Evolutionary conservation across 441 rosid genomes (phyloP).

Genomic region (Gossypium trilobum): DNA sequence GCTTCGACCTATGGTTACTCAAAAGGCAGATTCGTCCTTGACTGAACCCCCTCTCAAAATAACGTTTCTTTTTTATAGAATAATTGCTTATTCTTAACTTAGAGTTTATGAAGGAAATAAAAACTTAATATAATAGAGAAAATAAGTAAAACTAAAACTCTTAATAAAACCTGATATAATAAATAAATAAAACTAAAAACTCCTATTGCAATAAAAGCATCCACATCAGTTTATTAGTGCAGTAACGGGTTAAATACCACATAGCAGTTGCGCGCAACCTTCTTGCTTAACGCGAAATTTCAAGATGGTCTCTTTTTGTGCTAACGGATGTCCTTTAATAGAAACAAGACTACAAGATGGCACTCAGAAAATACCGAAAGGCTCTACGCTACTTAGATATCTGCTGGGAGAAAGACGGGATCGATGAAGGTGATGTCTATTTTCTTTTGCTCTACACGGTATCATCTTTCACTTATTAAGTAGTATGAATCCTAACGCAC

Average conservation of each 20-base stretch:
- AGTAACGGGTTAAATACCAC: not conserved
- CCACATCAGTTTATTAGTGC: not conserved
- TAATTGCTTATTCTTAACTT: too few species aligned
- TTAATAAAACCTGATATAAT: too few species aligned
- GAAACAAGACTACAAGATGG: slow-evolving; percentile 93
- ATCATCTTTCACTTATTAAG: not conserved
- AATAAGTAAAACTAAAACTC: too few species aligned
- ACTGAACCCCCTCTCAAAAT: too few species aligned
- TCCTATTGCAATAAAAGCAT: too few species aligned
- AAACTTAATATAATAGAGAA: too few species aligned
- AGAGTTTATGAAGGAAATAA: too few species aligned
- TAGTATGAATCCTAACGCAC: not conserved
- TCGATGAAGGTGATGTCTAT: slow-evolving; percentile 59
- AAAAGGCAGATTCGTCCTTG: too few species aligned
- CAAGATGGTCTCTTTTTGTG: not conserved
- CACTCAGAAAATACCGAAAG: slow-evolving; percentile 80
- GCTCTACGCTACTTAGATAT: slow-evolving; percentile 79
- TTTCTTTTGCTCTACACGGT: not conserved
- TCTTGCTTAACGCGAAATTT: not conserved
- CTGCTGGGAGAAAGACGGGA: slow-evolving; percentile 97
- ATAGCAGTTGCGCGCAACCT: not conserved
- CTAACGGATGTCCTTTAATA: slow-evolving; percentile 14
- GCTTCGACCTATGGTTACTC: too few species aligned
- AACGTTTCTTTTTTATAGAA: too few species aligned
- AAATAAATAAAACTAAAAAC: too few species aligned